Base-by-base conservation (phyloP, 2,329 filamentous ascomycete genomes). In the Grosmannia clavigera region DNA sequence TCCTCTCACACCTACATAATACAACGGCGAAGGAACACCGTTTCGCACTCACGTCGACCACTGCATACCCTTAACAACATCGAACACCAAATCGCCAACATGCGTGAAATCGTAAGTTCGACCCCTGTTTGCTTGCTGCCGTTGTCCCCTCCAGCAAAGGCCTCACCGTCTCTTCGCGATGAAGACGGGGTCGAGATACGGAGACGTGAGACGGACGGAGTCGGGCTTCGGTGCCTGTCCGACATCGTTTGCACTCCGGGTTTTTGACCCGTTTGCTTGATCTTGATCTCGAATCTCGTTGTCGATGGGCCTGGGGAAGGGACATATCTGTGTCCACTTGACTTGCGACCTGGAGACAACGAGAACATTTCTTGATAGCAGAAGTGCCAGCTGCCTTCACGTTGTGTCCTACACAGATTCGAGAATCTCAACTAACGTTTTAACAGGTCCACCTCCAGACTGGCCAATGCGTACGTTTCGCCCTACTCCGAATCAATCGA, bases 391-490 rank as follows among this genome's bases (percentile, higher is more conserved):
- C 14, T n/a, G 43, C 7, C 43, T 46, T 52, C 14, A 40, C 38
- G 12, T 14, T 14, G 14, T 35, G 33, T 11, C 33, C 12, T 14
- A 16, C 38, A 2, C 38, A n/a, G 19, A 3, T 9, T 46, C 19
- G 43, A 46, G 43, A 46, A 43, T 29, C 19, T 16, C 25, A 51
- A 58, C 64, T 65, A 60, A 62, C 58, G 12, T 54, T n/a, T 65
- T 73, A 72, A 82, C 74, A 97, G 92, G 92, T 97, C 80, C 94
- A 99, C 81, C 91, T 99, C 72, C 94, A 99, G 83, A 99, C 94
- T 84, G 94, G 94, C 78, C 94, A 99, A 86, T 97, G 94, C 83
- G 92, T 96, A 79, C 79, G 79, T 81, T n/a, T 22, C 51, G 11
- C 19, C 27, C 27, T 33, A 12, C 6, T 55, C 9, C 29, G 22